A percentile compares a stretch with the other conserved stretches of the same genome.
Evolutionary conservation across 2,329 filamentous ascomycete genomes (phyloP).

Genomic region (Fusarium domesticum): DNA sequence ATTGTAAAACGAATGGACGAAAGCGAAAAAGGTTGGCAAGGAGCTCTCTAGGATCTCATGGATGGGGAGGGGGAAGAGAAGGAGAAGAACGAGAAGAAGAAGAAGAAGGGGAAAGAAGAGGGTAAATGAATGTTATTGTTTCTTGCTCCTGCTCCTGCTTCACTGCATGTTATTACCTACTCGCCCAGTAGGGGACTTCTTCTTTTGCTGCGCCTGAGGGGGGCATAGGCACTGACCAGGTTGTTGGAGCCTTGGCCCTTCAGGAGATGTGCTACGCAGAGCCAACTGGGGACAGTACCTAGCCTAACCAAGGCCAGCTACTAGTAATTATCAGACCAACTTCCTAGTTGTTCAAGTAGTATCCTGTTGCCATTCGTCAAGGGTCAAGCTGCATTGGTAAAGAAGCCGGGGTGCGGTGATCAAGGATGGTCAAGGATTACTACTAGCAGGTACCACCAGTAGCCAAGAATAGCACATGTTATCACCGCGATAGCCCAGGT

Average conservation of each 20-base stretch:
- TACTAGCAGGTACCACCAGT: too few species aligned
- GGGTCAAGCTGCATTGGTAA: conserved; percentile 1
- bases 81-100: conserved; percentile 33
- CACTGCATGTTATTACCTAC: neutral
- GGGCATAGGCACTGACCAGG: too few species aligned
- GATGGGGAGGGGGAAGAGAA: conserved; percentile 42
- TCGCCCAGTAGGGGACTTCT: too few species aligned
- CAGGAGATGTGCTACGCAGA: neutral
- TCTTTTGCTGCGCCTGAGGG: too few species aligned
- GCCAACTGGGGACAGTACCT: conserved; percentile 6
- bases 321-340: neutral
- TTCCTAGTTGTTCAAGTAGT: conserved; percentile 6
- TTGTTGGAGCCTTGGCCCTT: neutral
- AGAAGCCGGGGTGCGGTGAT: conserved; percentile 3
- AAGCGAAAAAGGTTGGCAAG: conserved; percentile 41
- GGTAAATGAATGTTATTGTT: conserved; percentile 37
- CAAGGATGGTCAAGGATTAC: neutral
- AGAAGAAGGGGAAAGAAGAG: conserved; percentile 31
- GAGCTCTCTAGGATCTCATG: conserved; percentile 49
- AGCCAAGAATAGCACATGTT: conserved; percentile 21
- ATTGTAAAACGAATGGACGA: conserved; percentile 48
- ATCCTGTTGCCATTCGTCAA: conserved; percentile 1
- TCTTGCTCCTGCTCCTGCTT: neutral
- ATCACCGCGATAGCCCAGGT: too few species aligned
- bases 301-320: neutral